These are phyloP conservation scores for Plasmopara viticola DNA, from an alignment of 352 stramenopile genomes.

Conservation along the genomic window DNA sequence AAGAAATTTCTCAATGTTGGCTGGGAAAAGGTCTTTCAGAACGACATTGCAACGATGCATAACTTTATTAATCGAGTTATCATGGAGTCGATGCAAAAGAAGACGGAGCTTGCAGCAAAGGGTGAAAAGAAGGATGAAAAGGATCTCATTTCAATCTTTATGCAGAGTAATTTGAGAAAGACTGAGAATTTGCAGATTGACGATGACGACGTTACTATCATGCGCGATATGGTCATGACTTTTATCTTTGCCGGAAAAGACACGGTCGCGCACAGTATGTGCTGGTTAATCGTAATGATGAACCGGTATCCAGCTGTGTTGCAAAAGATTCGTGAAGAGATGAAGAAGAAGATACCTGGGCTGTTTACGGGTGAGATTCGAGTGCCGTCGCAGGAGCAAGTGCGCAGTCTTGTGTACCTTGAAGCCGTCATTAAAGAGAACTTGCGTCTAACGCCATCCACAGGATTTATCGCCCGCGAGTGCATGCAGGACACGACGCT, in stretches of 20 bases:
- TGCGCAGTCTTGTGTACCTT: slow-evolving; percentile 51
- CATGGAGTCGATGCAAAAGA: slow-evolving; percentile 35
- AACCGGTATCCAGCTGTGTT: slow-evolving; percentile 41
- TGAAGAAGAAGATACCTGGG: slow-evolving; percentile 34
- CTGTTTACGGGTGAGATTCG: slow-evolving; percentile 21
- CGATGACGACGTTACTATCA: slow-evolving; percentile 30
- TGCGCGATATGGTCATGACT: slow-evolving; percentile 69
- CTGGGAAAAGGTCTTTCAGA: slow-evolving; percentile 32
- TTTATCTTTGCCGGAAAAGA: slow-evolving; percentile 74
- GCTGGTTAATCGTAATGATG: slow-evolving; percentile 72
- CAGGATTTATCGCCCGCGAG: slow-evolving; percentile 44
- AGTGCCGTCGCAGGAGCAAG: slow-evolving; percentile 32
- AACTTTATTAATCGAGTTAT: slow-evolving; percentile 46
- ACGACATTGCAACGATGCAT: slow-evolving; percentile 37
- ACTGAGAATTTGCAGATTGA: slow-evolving; percentile 21
- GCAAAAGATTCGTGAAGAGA: slow-evolving; percentile 48
- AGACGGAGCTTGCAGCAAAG: slow-evolving; percentile 43
- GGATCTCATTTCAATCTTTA: slow-evolving; percentile 41
- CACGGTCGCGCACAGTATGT: slow-evolving; percentile 57
- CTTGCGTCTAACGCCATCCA: slow-evolving; percentile 56
- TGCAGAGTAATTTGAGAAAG: slow-evolving; percentile 30
- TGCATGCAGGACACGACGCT: slow-evolving; percentile 29
- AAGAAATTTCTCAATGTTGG: slow-evolving; percentile 29
- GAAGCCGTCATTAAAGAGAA: slow-evolving; percentile 57
- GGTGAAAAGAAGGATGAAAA: slow-evolving; percentile 26